Percentiles rank a stretch among this genome's conserved stretches.
These are phyloP conservation scores for Aspergillus sp. DNA, from an alignment of 2,329 filamentous ascomycete species.

Conservation along the genomic window DNA sequence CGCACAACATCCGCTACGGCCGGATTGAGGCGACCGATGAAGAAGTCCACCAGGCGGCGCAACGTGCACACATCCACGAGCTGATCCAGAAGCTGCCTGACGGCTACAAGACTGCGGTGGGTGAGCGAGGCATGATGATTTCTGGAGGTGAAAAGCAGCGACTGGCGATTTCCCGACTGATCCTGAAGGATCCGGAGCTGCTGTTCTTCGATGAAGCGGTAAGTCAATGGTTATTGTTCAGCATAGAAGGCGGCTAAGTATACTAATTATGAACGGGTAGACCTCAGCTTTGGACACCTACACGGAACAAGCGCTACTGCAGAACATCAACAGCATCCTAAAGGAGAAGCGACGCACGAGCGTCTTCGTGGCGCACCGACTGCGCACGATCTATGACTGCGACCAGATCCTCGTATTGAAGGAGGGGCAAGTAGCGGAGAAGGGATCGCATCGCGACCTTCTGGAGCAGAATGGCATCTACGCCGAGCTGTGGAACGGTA, in stretches of 20 bases:
- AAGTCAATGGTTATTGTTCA: slow-evolving; percentile 31
- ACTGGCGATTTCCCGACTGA: slow-evolving; percentile 76
- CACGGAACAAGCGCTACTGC: slow-evolving; percentile 85
- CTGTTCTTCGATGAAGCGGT: slow-evolving; percentile 92
- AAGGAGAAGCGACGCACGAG: slow-evolving; percentile 86
- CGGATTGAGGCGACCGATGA: slow-evolving; percentile 73
- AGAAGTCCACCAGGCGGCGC: slow-evolving; percentile 73
- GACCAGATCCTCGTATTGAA: slow-evolving; percentile 90
- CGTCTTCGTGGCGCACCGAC: slow-evolving; percentile 88
- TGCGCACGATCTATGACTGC: slow-evolving; percentile 91
- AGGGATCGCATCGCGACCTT: slow-evolving; percentile 81
- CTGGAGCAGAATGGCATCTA: slow-evolving; percentile 75
- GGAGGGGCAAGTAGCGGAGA: slow-evolving; percentile 81
- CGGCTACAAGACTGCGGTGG: slow-evolving; percentile 89
- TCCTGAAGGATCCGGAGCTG: slow-evolving; percentile 85
- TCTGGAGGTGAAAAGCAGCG: slow-evolving; percentile 93
- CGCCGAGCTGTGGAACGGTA: slow-evolving; percentile 85
- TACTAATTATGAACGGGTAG: slow-evolving; percentile 27
- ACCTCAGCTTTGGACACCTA: slow-evolving; percentile 91
- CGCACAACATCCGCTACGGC: slow-evolving; percentile 94
- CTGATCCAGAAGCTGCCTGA: slow-evolving; percentile 77
- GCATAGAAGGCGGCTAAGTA: background rate
- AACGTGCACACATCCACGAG: slow-evolving; percentile 80
- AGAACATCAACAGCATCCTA: slow-evolving; percentile 90
- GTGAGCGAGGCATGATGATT: slow-evolving; percentile 95